Evolutionary conservation across 2,329 filamentous ascomycete genomes (phyloP), one percentile per base, ranked within the genome.

Genomic region (Hypoxylon sp.): DNA sequence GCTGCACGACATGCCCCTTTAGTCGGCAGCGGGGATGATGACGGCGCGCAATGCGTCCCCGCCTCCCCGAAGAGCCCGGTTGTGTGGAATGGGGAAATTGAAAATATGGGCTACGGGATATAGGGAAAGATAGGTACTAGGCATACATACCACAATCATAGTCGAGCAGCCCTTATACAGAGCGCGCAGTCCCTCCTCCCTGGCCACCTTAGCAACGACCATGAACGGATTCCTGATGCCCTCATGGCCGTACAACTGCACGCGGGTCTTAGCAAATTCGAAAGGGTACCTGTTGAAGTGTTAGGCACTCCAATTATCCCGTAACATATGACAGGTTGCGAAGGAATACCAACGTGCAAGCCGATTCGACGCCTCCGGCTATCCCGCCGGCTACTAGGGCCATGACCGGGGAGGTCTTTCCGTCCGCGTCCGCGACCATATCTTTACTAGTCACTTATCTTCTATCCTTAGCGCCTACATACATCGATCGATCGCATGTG

Each of bases 241-340:
- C 73, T 67, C 74, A 67, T 75, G 80, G 44, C 80, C 74, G 65
- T 79, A 83, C 17, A 88, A 79, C 73, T 90, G 86, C 33, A 88
- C 86, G 60, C 87, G 81, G 1, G 88, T 90, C 77, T 90, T 91
- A 48, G 88, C 88, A 71, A 89, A 90, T 74, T 90, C 88, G 75
- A 90, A 86, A 3, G 88, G 88, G 76, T 90, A 90, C 33, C 59
- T 55, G 24, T 13, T n/a, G 6, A 14, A 11, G 11, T 14, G 51
- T 63, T 35, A 63, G 58, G 11, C 11, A 1, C 39, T 19, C 17
- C 6, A 44, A 44, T 22, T 19, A 11, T 11, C 39, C 14, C 19
- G 17, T 44, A 11, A 13, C 22, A 22, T 44, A 10, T 44, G 39
- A 44, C 39, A 44, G 9, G 39, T 44, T 42, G 9, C 17, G 3